phyloP scores from a whole-genome alignment of 2,329 filamentous ascomycete species.

The Pyrenophora seminiperda region DNA sequence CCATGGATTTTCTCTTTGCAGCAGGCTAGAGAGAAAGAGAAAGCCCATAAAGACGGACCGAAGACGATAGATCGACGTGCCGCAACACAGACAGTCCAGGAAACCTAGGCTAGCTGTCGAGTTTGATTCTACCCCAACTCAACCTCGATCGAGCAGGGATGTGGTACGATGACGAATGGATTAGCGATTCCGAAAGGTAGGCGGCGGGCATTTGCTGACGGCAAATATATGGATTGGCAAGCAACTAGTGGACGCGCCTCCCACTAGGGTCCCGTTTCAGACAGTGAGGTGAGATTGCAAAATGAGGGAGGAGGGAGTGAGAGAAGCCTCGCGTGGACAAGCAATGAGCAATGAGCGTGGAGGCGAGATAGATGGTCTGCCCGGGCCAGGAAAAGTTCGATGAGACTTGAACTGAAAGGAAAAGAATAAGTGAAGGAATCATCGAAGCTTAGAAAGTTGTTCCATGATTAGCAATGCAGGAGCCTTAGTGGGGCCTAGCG shows the following conservation, averaged over 20 bases:
- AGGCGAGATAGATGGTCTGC: slow-evolving; percentile 8
- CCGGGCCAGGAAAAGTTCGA: slow-evolving; percentile 3
- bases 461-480: slow-evolving; percentile 33
- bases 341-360: background rate
- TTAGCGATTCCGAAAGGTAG: slow-evolving; percentile 2
- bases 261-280: slow-evolving; percentile 1
- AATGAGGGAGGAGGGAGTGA: background rate
- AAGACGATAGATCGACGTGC: slow-evolving; percentile 2
- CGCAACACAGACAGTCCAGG: background rate
- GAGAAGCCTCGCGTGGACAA: background rate
- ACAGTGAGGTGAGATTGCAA: background rate
- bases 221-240: background rate
- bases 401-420: slow-evolving; percentile 18
- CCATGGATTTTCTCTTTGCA: slow-evolving; percentile 1
- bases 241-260: slow-evolving; percentile 1
- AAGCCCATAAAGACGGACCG: slow-evolving; percentile 10
- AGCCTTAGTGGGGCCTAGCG: slow-evolving; percentile 33
- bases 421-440: slow-evolving; percentile 28
- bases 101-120: too few species aligned
- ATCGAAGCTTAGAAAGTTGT: slow-evolving; percentile 25
- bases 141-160: slow-evolving; percentile 6
- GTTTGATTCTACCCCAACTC: background rate
- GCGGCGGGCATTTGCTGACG: background rate
- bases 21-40: background rate
- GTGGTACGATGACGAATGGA: slow-evolving; percentile 1